Percentiles rank a stretch among this genome's conserved stretches.
phyloP scores from a whole-genome alignment of 306 rosid species.

The Malus asiatica region DNA sequence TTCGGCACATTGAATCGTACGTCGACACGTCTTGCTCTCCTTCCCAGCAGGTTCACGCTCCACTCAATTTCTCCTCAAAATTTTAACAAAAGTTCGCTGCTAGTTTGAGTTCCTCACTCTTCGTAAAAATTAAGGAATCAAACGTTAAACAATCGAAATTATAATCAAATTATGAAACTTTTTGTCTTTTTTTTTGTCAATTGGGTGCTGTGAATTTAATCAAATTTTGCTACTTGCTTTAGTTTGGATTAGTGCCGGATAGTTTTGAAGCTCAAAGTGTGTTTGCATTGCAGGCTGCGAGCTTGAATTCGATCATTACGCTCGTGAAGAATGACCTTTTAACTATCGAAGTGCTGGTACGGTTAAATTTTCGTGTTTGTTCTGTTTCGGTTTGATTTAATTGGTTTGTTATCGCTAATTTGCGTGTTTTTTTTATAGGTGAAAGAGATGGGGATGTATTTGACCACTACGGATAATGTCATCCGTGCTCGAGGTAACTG shows the following conservation, averaged over 20 bases:
- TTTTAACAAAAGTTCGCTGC: not conserved
- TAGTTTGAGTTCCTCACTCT: not conserved
- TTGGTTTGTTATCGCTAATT: constrained; percentile 5
- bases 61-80: not conserved
- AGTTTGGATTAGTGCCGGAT: not conserved
- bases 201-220: not conserved
- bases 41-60: constrained; percentile 48
- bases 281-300: constrained; percentile 47
- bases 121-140: not conserved
- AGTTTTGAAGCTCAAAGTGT: constrained; percentile 3
- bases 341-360: constrained; percentile 63
- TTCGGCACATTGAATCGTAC: constrained; percentile 59
- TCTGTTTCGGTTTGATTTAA: not conserved
- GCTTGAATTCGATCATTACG: constrained; percentile 53
- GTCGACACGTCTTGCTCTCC: constrained; percentile 61
- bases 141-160: not conserved
- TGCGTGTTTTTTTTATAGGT: constrained; percentile 38
- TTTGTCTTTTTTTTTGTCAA: not conserved
- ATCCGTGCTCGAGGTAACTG: constrained; percentile 72
- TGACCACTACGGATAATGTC: constrained; percentile 62
- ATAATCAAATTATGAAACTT: not conserved
- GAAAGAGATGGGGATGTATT: constrained; percentile 70
- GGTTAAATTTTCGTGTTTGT: not conserved
- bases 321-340: constrained; percentile 47
- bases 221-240: not conserved